A percentile compares a stretch with the other conserved stretches of the same genome.
Conservation (phyloP, 495 filamentous ascomycete genomes). For the Penicillium goetzii region DNA sequence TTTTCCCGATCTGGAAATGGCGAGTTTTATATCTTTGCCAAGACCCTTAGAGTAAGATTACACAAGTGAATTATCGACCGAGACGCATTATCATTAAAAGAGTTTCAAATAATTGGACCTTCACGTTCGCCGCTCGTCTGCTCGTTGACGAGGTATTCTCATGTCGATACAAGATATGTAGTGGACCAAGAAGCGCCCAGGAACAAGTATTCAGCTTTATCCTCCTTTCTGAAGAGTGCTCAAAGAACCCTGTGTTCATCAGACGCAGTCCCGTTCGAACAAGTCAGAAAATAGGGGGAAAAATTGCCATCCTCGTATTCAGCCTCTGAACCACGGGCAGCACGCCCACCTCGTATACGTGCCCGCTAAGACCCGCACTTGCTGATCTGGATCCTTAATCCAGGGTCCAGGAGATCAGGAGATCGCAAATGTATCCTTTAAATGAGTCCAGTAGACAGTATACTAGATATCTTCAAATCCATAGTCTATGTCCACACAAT, state of each 20-base stretch:
- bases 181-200: background rate
- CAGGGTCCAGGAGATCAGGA: background rate
- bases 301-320: conserved; percentile 15
- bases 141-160: background rate
- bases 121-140: background rate
- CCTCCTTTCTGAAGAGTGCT: background rate
- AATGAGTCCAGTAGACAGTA: background rate
- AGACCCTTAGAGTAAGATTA: no score
- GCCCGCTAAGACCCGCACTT: conserved; percentile 12
- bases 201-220: background rate
- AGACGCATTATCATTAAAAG: no score
- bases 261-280: background rate
- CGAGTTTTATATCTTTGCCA: no score
- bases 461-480: background rate
- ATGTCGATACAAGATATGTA: background rate
- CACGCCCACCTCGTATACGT: conserved; percentile 15
- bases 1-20: no score
- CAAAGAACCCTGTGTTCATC: background rate
- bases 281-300: background rate
- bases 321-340: conserved; percentile 4
- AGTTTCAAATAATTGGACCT: background rate
- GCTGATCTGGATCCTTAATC: background rate
- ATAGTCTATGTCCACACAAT: background rate
- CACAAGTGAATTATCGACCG: no score
- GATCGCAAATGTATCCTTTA: no score